phyloP scores from a whole-genome alignment of 805 yeast genomes.

The Wickerhamiella musiphila region DNA sequence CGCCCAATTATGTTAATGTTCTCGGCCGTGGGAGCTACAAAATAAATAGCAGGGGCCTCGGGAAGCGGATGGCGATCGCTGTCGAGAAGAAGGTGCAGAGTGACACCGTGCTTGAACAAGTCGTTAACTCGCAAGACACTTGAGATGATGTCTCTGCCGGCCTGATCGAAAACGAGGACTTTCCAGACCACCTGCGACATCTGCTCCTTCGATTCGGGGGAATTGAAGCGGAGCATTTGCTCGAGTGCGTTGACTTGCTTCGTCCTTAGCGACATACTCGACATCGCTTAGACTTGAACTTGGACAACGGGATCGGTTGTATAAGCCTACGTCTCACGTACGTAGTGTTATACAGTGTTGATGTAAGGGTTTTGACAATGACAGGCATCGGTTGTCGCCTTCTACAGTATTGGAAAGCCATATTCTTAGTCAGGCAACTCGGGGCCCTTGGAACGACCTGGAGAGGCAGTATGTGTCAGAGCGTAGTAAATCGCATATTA shows the following conservation, averaged over 20 bases:
- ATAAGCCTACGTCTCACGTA: too few relatives aligned
- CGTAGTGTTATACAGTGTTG: too few relatives aligned
- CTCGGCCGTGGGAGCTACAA: conserved; percentile 70
- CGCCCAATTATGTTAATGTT: conserved; percentile 52
- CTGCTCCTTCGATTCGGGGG: conserved; percentile 17
- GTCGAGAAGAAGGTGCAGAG: conserved; percentile 64
- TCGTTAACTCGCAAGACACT: conserved; percentile 89
- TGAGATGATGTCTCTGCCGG: conserved; percentile 72
- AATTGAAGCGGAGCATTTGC: conserved; percentile 75
- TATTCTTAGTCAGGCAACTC: too few relatives aligned
- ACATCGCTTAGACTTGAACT: too few relatives aligned
- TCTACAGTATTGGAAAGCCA: too few relatives aligned
- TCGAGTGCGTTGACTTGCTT: conserved; percentile 35
- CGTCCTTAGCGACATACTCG: conserved; percentile 12
- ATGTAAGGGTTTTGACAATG: too few relatives aligned
- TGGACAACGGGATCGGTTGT: too few relatives aligned
- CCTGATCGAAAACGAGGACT: conserved; percentile 63
- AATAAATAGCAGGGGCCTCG: conserved; percentile 89
- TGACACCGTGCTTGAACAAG: conserved; percentile 73
- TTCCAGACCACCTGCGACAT: conserved; percentile 43
- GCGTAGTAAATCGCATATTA: too few relatives aligned
- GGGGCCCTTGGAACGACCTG: too few relatives aligned
- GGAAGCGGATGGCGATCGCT: conserved; percentile 68
- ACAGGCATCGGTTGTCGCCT: too few relatives aligned
- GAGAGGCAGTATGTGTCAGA: too few relatives aligned